Base-by-base conservation (phyloP, 768 basidiomycete species). In the Boletus sp. region DNA sequence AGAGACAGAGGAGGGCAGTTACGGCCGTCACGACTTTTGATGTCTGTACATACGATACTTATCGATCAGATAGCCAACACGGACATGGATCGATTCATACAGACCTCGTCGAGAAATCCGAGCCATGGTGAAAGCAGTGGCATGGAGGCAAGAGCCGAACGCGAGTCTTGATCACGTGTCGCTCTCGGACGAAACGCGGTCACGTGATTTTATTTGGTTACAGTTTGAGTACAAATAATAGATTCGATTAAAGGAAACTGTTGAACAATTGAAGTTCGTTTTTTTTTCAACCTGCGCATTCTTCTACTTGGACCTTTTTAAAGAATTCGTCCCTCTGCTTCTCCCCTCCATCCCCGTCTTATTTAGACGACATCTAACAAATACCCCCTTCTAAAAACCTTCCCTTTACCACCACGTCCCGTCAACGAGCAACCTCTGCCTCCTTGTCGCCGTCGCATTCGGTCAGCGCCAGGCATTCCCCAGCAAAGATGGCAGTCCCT, bases 401-500 rank as follows among this genome's bases (percentile, higher is more conserved):
- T 47, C 14, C 64, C 66, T 70, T 63, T 75, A 74, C 66, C 75
- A 77, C 83, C 73, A 85, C 89, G 83, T 89, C 90, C 71, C 84
- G 83, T 64, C 77, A 83, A 73, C 82, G 81, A 64, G 60, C 67
- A 53, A 83, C 87, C 54, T 76, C 82, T 56, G 83, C 84, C 66
- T 88, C 89, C 81, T 79, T 91, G 81, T 90, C 90, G 82, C 87
- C 90, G 56, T 79, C 78, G 68, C 75, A 80, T 58, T 81, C 80
- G 69, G 65, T 79, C 42, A 81, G 79, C 85, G 85, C 83, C 76
- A 88, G 71, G 67, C 61, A 73, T 52, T 63, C 65, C 28, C 58
- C 71, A 48, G 55, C 61, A 45, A 74, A 87, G 80, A 93, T 93
- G 90, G 90, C 90, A 59, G 84, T 90, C 74, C 90, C 90, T 52